These are phyloP conservation scores for Rutidosis leptorrhynchoides DNA, from an alignment of 129 eudicot species.

Conservation along the genomic window DNA sequence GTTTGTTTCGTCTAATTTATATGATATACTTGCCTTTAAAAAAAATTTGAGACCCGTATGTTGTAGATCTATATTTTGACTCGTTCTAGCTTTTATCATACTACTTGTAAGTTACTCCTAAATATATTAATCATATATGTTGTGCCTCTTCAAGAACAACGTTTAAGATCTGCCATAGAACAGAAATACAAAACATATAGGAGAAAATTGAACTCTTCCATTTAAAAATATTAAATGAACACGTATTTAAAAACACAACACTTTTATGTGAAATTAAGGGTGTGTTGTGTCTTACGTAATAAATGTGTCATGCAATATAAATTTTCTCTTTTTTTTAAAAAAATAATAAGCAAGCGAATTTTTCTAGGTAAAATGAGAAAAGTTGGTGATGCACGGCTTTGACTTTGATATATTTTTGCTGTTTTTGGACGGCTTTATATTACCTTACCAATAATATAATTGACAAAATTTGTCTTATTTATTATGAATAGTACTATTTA, in stretches of 20 bases:
- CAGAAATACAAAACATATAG: not conserved
- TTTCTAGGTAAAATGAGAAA: constrained; percentile 18
- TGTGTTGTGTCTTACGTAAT: not conserved
- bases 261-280: not conserved
- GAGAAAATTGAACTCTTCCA: not conserved
- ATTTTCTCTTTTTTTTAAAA: not conserved
- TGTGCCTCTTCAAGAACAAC: too few relatives aligned
- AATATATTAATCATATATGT: too few relatives aligned
- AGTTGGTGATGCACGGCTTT: constrained; percentile 24
- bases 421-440: constrained; percentile 30
- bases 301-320: constrained; percentile 2
- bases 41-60: too few relatives aligned
- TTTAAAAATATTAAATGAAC: not conserved
- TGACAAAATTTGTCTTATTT: too few relatives aligned
- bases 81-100: too few relatives aligned
- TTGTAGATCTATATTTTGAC: too few relatives aligned
- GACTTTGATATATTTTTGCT: constrained; percentile 22
- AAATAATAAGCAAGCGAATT: not conserved
- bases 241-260: not conserved
- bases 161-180: too few relatives aligned
- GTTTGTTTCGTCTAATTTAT: too few relatives aligned
- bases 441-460: constrained; percentile 8
- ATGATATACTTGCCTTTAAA: too few relatives aligned
- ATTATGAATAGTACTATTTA: too few relatives aligned
- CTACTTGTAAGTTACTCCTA: too few relatives aligned